Conservation (phyloP, 148 eudicot genomes). For the Chenopodium formosanum region DNA sequence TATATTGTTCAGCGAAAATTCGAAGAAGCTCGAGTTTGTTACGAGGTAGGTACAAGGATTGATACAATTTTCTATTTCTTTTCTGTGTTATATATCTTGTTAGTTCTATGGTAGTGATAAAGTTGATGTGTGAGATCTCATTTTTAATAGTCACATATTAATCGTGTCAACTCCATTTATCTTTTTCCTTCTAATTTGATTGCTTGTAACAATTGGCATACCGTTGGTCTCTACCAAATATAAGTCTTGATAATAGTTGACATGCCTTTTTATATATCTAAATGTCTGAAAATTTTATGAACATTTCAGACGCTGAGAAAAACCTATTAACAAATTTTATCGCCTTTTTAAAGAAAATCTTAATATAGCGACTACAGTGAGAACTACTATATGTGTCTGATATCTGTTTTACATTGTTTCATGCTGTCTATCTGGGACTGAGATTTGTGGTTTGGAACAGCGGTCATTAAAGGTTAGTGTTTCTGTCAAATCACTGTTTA, state of each 20-base stretch:
- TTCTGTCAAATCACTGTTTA: not conserved
- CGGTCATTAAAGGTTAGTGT: constrained; percentile 9
- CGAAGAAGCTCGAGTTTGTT: constrained; percentile 67
- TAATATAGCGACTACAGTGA: not conserved
- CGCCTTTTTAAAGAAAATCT: not conserved
- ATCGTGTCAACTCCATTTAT: not conserved
- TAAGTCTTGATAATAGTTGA: not conserved
- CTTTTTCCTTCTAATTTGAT: not conserved
- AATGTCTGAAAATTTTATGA: not conserved
- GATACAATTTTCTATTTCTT: not conserved
- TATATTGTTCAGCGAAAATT: constrained; percentile 67
- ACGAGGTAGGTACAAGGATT: constrained; percentile 54
- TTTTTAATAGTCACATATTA: not conserved
- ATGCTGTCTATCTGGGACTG: not conserved
- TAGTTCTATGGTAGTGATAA: not conserved
- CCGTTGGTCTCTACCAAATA: not conserved
- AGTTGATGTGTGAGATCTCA: not conserved
- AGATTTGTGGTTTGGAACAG: constrained; percentile 49
- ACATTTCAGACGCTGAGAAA: not conserved
- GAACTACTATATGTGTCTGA: not conserved
- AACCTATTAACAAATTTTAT: not conserved
- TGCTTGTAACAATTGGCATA: not conserved
- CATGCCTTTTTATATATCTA: not conserved
- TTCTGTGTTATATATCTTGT: not conserved
- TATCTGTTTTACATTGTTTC: not conserved